Percentiles rank a stretch among this genome's conserved stretches.
These are phyloP conservation scores for Schizosaccharomyces versatilis DNA, from an alignment of 1,139 yeast genomes.

Conservation along the genomic window DNA sequence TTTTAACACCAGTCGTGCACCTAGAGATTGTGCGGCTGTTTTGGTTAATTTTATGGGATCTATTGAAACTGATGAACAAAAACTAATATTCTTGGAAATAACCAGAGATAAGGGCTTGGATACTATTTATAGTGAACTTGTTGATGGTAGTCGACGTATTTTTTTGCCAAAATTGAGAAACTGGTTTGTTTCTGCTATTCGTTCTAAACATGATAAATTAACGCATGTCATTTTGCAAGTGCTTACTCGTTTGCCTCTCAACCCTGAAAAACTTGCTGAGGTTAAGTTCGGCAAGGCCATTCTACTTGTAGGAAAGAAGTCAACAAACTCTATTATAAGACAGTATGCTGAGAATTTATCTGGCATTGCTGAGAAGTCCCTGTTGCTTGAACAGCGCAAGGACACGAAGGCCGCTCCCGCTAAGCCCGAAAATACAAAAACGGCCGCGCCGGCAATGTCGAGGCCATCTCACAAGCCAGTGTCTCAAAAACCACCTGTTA, in stretches of 20 bases:
- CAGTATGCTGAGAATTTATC: not conserved
- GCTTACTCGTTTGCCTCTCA: not conserved
- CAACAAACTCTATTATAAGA: not conserved
- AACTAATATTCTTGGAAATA: not conserved
- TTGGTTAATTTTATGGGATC: not conserved
- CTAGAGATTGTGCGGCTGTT: not conserved
- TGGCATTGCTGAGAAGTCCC: not conserved
- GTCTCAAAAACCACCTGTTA: not conserved
- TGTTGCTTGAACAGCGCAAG: not conserved
- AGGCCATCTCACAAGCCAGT: not conserved
- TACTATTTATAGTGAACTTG: not conserved
- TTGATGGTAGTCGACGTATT: not conserved
- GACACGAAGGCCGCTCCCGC: not conserved
- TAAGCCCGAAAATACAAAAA: not conserved
- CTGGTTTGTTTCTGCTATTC: conserved; percentile 3
- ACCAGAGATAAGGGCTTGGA: not conserved
- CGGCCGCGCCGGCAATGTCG: not conserved
- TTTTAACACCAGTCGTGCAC: not conserved
- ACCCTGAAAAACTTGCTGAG: not conserved
- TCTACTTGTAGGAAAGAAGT: not conserved
- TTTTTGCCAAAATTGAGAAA: not conserved
- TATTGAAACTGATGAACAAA: not conserved
- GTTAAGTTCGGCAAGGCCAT: conserved; percentile 1
- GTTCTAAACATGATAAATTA: conserved; percentile 1
- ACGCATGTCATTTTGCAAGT: not conserved